Percentiles rank a stretch among this genome's conserved stretches.
These are phyloP conservation scores for Aspergillus sergii DNA, from an alignment of 2,329 filamentous ascomycete genomes.

Conservation along the genomic window DNA sequence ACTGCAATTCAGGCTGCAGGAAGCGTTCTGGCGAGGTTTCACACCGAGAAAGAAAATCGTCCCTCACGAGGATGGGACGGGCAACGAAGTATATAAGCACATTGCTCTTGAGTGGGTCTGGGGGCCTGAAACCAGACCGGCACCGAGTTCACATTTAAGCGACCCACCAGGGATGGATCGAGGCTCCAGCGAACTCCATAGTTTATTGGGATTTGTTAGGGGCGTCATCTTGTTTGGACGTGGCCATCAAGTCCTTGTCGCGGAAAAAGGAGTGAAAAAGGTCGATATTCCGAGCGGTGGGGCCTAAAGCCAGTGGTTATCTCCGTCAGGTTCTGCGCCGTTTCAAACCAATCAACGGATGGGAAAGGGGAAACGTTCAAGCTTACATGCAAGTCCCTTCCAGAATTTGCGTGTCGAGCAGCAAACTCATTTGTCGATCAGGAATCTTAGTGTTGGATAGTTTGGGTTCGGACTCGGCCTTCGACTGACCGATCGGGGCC, in stretches of 20 bases:
- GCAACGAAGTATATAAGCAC: constrained; percentile 17
- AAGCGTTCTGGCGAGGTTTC: neutral
- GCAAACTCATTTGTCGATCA: neutral
- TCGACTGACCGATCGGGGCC: neutral
- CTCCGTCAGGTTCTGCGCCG: neutral
- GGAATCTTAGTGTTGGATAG: neutral
- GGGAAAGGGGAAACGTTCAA: neutral
- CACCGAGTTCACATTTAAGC: constrained; percentile 6
- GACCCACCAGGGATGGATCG: constrained; percentile 9
- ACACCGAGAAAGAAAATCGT: neutral
- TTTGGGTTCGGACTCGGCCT: neutral
- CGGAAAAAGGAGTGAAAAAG: neutral
- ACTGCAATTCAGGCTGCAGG: constrained; percentile 1
- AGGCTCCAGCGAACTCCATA: neutral
- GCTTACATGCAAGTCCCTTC: neutral
- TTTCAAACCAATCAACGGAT: neutral
- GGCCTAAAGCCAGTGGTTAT: neutral
- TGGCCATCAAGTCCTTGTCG: neutral
- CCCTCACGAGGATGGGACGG: neutral
- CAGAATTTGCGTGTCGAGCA: neutral
- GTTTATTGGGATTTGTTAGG: neutral
- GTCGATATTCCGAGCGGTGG: neutral
- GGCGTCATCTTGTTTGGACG: neutral
- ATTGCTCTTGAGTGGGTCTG: constrained; percentile 8
- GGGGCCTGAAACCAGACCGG: constrained; percentile 3